phyloP scores from a whole-genome alignment of 306 rosid genomes.

The Quercus glauca region DNA sequence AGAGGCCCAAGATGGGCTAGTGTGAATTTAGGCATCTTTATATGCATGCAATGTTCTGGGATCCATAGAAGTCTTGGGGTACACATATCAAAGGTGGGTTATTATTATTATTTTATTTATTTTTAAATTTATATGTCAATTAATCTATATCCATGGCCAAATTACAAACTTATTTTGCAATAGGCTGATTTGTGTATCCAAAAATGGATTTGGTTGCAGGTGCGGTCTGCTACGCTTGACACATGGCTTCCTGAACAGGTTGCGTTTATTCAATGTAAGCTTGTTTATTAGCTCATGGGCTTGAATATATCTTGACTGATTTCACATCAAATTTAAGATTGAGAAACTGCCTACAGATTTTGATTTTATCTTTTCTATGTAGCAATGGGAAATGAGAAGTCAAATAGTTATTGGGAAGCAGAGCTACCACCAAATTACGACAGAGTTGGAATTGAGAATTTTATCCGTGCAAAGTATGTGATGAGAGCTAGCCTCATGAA shows the following conservation, averaged over 20 bases:
- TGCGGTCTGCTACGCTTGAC: slow-evolving; percentile 95
- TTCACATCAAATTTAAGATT: slow-evolving; percentile 8
- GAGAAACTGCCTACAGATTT: slow-evolving; percentile 19
- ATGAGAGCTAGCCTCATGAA: slow-evolving; percentile 23
- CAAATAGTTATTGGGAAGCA: slow-evolving; percentile 96
- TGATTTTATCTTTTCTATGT: slow-evolving; percentile 24
- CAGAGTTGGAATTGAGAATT: slow-evolving; percentile 98
- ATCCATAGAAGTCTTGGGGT: slow-evolving; percentile 98
- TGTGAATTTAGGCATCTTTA: slow-evolving; percentile 95
- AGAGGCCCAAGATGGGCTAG: slow-evolving; percentile 99
- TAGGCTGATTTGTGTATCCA: slow-evolving; percentile 6
- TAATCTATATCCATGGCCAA: background rate
- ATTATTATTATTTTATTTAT: background rate
- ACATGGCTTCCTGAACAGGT: slow-evolving; percentile 99
- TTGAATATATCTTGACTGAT: slow-evolving; percentile 20
- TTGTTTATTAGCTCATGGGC: slow-evolving; percentile 2
- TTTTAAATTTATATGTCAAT: background rate
- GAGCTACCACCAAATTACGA: slow-evolving; percentile 96
- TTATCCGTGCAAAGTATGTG: slow-evolving; percentile 98
- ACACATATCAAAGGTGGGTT: slow-evolving; percentile 87
- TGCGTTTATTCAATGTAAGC: slow-evolving; percentile 92
- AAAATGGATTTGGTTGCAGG: slow-evolving; percentile 54
- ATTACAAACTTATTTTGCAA: background rate
- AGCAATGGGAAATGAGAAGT: slow-evolving; percentile 99
- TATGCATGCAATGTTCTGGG: slow-evolving; percentile 99